phyloP scores from a whole-genome alignment of 257 asterid species.

The Anisodus acutangulus region DNA sequence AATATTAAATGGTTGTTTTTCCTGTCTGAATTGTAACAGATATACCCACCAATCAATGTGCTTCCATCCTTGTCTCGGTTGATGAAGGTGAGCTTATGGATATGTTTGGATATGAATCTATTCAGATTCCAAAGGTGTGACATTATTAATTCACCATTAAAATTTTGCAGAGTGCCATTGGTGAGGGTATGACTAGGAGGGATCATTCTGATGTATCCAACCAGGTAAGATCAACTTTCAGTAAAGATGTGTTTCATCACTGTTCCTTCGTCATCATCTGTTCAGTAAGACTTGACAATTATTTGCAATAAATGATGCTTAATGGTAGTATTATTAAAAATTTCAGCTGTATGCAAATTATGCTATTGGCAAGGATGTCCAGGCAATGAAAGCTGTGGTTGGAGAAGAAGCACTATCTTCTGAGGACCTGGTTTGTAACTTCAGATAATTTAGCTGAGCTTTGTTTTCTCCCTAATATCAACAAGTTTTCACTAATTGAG shows the following conservation, averaged over 20 bases:
- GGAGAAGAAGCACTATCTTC: slow-evolving; percentile 66
- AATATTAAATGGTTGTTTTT: background rate
- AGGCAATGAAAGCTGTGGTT: slow-evolving; percentile 65
- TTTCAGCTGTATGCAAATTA: slow-evolving; percentile 54
- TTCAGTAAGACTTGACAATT: slow-evolving; percentile 7
- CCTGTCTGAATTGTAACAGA: slow-evolving; percentile 51
- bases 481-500: background rate
- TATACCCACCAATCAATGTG: slow-evolving; percentile 95
- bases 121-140: background rate
- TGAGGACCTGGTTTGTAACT: slow-evolving; percentile 52
- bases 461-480: background rate
- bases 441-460: background rate
- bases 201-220: slow-evolving; percentile 98
- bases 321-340: background rate
- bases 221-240: slow-evolving; percentile 56
- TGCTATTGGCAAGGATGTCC: slow-evolving; percentile 61
- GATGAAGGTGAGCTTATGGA: slow-evolving; percentile 73
- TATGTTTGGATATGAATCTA: background rate
- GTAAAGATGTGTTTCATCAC: background rate
- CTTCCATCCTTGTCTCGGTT: slow-evolving; percentile 97
- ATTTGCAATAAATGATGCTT: slow-evolving; percentile 12
- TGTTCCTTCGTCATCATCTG: background rate
- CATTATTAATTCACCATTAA: background rate
- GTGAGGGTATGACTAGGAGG: slow-evolving; percentile 98
- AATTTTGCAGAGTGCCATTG: slow-evolving; percentile 88